phyloP scores from a whole-genome alignment of 2,329 filamentous ascomycete genomes.

The Septoria petroselini region DNA sequence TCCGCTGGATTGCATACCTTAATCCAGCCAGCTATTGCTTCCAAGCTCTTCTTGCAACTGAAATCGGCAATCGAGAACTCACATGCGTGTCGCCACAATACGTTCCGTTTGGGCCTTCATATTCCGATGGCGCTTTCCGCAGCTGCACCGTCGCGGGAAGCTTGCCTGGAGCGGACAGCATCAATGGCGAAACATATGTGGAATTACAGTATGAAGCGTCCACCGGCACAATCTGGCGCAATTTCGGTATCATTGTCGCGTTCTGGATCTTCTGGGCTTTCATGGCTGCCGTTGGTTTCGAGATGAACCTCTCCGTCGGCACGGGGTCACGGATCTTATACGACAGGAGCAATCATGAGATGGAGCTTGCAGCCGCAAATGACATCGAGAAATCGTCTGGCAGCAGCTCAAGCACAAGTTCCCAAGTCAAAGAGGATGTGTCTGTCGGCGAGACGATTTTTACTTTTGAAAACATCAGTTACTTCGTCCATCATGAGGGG shows the following conservation, averaged over 20 bases:
- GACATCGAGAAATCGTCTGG: too few species aligned
- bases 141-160: conserved; percentile 55
- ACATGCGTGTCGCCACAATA: conserved; percentile 55
- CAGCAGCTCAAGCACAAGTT: too few species aligned
- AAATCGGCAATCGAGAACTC: conserved; percentile 67
- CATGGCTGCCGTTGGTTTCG: too few species aligned
- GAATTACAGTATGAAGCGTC: too few species aligned
- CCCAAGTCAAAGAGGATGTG: too few species aligned
- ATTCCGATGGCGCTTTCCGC: conserved; percentile 38
- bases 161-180: conserved; percentile 51
- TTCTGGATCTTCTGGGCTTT: conserved; percentile 62
- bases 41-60: conserved; percentile 59
- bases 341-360: too few species aligned
- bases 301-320: too few species aligned
- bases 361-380: too few species aligned
- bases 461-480: too few species aligned
- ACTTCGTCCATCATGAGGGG: conserved; percentile 52
- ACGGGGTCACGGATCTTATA: too few species aligned
- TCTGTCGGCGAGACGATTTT: too few species aligned
- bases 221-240: too few species aligned
- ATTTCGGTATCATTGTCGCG: conserved; percentile 68
- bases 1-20: conserved; percentile 54
- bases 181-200: conserved; percentile 61
- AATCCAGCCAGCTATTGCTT: conserved; percentile 41
- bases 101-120: conserved; percentile 39